Evolutionary conservation across 768 basidiomycete species (phyloP).

Genomic region (Boletus speciosus): DNA sequence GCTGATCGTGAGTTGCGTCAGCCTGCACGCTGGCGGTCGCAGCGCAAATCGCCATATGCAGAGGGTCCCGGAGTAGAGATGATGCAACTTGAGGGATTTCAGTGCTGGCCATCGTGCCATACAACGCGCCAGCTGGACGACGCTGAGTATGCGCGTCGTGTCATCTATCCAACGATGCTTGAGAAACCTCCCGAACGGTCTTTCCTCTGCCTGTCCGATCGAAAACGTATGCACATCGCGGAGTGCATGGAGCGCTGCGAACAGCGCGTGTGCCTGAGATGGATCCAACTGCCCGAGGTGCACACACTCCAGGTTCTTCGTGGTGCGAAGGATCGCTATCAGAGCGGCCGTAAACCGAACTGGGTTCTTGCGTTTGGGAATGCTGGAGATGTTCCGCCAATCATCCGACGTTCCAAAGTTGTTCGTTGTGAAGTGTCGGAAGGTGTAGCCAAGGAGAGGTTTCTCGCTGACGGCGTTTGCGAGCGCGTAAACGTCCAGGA

Average conservation of each 20-base stretch:
- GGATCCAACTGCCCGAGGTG: conserved; percentile 16
- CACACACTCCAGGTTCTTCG: conserved; percentile 13
- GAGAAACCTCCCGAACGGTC: background rate
- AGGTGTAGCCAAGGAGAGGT: conserved; percentile 9
- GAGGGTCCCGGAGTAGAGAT: conserved; percentile 13
- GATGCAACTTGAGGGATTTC: conserved; percentile 10
- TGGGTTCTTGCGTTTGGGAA: background rate
- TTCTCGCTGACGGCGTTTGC: conserved; percentile 16
- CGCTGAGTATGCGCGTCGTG: conserved; percentile 5
- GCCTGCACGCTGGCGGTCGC: conserved; percentile 12
- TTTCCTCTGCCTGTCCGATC: conserved; percentile 6
- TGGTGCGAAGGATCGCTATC: conserved; percentile 16
- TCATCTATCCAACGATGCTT: background rate
- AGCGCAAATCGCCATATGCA: conserved; percentile 13
- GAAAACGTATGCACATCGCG: conserved; percentile 10
- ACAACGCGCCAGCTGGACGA: conserved; percentile 18
- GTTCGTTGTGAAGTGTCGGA: conserved; percentile 19
- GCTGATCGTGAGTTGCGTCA: conserved; percentile 19
- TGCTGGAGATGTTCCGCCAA: background rate
- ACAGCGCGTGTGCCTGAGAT: conserved; percentile 9
- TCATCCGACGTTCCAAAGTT: conserved; percentile 7
- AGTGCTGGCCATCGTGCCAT: conserved; percentile 16
- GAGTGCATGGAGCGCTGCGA: conserved; percentile 7
- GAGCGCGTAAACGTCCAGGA: conserved; percentile 13
- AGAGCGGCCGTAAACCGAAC: conserved; percentile 16